These are phyloP conservation scores for Xylariaceae sp. DNA, from an alignment of 2,329 filamentous ascomycete species.

Conservation along the genomic window DNA sequence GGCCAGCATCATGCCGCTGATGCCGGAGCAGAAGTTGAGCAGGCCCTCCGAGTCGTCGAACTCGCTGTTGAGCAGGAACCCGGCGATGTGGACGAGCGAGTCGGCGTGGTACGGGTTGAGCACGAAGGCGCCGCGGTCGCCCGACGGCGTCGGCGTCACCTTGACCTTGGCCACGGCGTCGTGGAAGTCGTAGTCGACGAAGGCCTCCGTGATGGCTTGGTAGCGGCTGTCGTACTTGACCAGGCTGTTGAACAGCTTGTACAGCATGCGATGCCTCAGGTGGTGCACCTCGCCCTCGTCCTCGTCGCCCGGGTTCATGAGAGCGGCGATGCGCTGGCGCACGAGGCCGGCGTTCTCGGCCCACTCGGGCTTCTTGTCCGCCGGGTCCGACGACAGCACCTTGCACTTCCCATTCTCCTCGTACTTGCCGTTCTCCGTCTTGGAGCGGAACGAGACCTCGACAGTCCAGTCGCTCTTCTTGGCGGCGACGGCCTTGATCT, in stretches of 20 bases:
- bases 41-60: constrained; percentile 4
- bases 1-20: constrained; percentile 12
- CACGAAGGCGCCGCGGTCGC: constrained; percentile 5
- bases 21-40: constrained; percentile 14
- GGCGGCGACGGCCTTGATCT: constrained; percentile 4
- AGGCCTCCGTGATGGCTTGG: constrained; percentile 11
- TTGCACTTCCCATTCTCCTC: constrained; percentile 6
- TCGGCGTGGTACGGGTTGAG: constrained; percentile 15
- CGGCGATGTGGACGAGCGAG: constrained; percentile 14
- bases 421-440: constrained; percentile 1
- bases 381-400: constrained; percentile 1
- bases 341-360: background rate
- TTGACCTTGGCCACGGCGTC: constrained; percentile 12
- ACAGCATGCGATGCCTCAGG: constrained; percentile 11
- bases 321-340: background rate
- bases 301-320: constrained; percentile 1
- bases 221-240: constrained; percentile 15
- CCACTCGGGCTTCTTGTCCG: background rate
- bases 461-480: constrained; percentile 4
- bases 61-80: constrained; percentile 13
- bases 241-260: constrained; percentile 14
- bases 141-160: constrained; percentile 7
- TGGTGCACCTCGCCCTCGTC: constrained; percentile 1
- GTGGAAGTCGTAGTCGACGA: constrained; percentile 6
- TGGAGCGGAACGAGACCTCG: constrained; percentile 5